Conservation (phyloP, 148 eudicot genomes). For the Vaccinium macrocarpon region DNA sequence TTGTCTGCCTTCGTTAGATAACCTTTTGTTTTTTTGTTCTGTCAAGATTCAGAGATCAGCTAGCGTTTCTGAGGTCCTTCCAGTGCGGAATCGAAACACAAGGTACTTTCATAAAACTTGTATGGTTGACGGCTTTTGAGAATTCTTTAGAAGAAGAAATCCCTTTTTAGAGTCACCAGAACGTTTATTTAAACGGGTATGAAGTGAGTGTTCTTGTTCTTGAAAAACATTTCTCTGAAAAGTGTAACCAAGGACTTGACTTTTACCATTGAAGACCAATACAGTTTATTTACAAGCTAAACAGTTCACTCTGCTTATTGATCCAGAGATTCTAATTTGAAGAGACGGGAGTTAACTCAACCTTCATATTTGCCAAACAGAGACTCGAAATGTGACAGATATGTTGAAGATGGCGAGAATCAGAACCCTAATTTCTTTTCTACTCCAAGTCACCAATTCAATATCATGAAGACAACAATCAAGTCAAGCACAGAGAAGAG, state of each 20-base stretch:
- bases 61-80: constrained; percentile 54
- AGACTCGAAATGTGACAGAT: constrained; percentile 17
- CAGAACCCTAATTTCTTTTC: constrained; percentile 64
- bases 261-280: neutral
- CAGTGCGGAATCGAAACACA: constrained; percentile 51
- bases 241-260: no score
- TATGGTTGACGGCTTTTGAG: neutral
- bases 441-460: constrained; percentile 40
- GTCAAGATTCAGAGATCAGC: constrained; percentile 56
- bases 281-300: constrained; percentile 3
- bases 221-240: no score
- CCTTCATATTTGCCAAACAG: constrained; percentile 21
- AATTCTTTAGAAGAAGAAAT: neutral
- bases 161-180: neutral
- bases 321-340: constrained; percentile 59
- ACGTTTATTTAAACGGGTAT: no score
- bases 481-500: constrained; percentile 61
- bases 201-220: no score
- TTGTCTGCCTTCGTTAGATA: neutral
- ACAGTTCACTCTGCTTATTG: neutral
- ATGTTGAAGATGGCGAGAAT: constrained; percentile 60
- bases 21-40: neutral
- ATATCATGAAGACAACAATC: constrained; percentile 38
- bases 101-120: constrained; percentile 28
- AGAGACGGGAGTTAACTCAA: constrained; percentile 55